Conservation (phyloP, 1,284 basidiomycete genomes). For the Thelephora terrestris region DNA sequence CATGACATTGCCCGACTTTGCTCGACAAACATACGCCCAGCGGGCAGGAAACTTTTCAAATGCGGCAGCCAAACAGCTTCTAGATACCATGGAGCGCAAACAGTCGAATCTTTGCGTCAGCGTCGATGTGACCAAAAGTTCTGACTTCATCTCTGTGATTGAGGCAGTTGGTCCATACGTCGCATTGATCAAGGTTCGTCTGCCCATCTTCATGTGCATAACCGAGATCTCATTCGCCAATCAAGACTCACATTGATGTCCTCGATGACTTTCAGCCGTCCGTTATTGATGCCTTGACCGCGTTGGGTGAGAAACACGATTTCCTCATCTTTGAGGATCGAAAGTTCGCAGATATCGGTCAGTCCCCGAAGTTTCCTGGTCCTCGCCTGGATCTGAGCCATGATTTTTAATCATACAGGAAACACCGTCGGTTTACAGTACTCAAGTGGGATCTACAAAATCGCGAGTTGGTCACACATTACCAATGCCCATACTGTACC, state of each 20-base stretch:
- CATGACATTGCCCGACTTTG: slow-evolving; percentile 30
- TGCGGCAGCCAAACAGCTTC: slow-evolving; percentile 65
- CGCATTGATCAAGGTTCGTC: slow-evolving; percentile 86
- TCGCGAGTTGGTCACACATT: slow-evolving; percentile 93
- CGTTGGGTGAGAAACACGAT: slow-evolving; percentile 74
- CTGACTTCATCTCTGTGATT: slow-evolving; percentile 79
- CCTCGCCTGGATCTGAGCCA: not conserved
- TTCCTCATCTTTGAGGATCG: slow-evolving; percentile 98
- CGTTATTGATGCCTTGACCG: slow-evolving; percentile 62
- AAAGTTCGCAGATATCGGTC: slow-evolving; percentile 99
- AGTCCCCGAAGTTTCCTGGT: slow-evolving; percentile 13
- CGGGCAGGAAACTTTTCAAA: slow-evolving; percentile 58
- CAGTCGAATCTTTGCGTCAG: slow-evolving; percentile 90
- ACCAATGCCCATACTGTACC: slow-evolving; percentile 96
- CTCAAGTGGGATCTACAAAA: slow-evolving; percentile 86
- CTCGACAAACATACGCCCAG: slow-evolving; percentile 48
- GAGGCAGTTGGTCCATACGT: slow-evolving; percentile 83
- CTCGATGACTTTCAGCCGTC: slow-evolving; percentile 83
- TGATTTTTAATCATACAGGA: slow-evolving; percentile 36
- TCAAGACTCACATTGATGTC: slow-evolving; percentile 94
- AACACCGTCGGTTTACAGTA: slow-evolving; percentile 97
- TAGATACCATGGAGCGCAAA: slow-evolving; percentile 84
- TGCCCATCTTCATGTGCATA: not conserved
- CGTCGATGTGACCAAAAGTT: slow-evolving; percentile 84
- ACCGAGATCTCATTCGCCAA: slow-evolving; percentile 3